Evolutionary conservation across 306 rosid species (phyloP).

Genomic region (Cucurbita maxima): DNA sequence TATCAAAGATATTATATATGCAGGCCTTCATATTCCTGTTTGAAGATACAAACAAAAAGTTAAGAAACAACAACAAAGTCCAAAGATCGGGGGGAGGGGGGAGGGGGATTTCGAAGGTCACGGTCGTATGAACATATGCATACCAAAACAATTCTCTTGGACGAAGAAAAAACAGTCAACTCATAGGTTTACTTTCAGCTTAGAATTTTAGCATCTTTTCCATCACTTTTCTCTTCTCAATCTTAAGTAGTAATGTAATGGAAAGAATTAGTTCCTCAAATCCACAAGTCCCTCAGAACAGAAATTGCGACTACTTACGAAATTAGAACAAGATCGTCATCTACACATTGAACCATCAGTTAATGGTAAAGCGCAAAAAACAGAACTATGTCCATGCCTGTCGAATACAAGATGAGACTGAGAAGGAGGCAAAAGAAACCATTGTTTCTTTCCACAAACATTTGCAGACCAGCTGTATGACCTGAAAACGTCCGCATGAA

Average conservation of each 20-base stretch:
- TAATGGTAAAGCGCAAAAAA: conserved; percentile 4
- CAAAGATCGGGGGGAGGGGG: background rate
- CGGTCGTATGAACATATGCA: background rate
- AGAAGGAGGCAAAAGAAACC: conserved; percentile 80
- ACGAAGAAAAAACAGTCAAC: background rate
- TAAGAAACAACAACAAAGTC: conserved; percentile 3
- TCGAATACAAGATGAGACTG: conserved; percentile 67
- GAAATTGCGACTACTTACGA: background rate
- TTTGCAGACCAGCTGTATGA: conserved; percentile 95
- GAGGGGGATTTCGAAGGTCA: background rate
- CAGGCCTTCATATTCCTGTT: conserved; percentile 57
- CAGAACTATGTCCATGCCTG: conserved; percentile 38
- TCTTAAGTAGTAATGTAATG: background rate
- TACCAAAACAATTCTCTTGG: background rate
- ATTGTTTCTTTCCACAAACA: conserved; percentile 78
- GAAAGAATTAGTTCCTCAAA: background rate
- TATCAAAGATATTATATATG: conserved; percentile 65
- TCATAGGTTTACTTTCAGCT: background rate
- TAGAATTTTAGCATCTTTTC: background rate
- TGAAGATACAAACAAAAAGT: conserved; percentile 5
- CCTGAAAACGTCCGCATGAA: conserved; percentile 94
- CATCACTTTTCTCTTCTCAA: background rate
- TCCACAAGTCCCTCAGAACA: background rate
- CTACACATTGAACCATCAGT: background rate
- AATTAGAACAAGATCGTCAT: background rate